Evolutionary conservation across 495 filamentous ascomycete species (phyloP), one percentile per base, ranked within the genome.

Genomic region (Lophiostoma macrostomum): DNA sequence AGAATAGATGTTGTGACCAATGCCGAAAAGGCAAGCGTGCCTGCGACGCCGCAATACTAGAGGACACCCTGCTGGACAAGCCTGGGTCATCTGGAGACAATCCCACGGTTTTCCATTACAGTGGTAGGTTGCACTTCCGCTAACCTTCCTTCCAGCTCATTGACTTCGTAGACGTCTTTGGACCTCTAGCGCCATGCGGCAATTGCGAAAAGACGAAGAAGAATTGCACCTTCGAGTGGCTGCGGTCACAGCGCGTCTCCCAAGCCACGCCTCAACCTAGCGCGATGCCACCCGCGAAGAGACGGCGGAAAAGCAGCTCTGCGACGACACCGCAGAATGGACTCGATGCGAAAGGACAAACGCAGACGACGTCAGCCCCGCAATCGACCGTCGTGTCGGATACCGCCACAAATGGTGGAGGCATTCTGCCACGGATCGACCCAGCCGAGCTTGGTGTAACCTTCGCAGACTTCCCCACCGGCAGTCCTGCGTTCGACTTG

Each of bases 1-100:
- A 76, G 43, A 65, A 70, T 43, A 67, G 67, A 37, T 72, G 69
- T 42, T 75, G 73, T 45, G 73, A 75, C 42, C 72, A 68, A 50
- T 75, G 73, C 42, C 58, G 73, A 22, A 74, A 72, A 43, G 70
- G 70, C n/a, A 74, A 73, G 51, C 60, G 68, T 43, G 70, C 67
- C 22, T 76, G 73, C 47, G 70, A 76, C 54, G 73, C 53, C 1
- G 46, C 52, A 1, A 57, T 61, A 18, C 45, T 55, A 4, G 57
- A 55, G 29, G 50, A 61, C 24, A 52, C 55, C 6, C 36, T 58
- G 32, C 41, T 58, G 0, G 48, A 53, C 32, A 39, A 13, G 4
- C 45, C 40, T 43, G 47, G 48, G 3, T 25, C 44, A 2, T 45
- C 20, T 36, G 30, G n/a, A 12, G 27, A 16, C 24, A 48, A 23